These are phyloP conservation scores for Fusarium circinatum DNA, from an alignment of 2,329 filamentous ascomycete genomes.

Conservation along the genomic window DNA sequence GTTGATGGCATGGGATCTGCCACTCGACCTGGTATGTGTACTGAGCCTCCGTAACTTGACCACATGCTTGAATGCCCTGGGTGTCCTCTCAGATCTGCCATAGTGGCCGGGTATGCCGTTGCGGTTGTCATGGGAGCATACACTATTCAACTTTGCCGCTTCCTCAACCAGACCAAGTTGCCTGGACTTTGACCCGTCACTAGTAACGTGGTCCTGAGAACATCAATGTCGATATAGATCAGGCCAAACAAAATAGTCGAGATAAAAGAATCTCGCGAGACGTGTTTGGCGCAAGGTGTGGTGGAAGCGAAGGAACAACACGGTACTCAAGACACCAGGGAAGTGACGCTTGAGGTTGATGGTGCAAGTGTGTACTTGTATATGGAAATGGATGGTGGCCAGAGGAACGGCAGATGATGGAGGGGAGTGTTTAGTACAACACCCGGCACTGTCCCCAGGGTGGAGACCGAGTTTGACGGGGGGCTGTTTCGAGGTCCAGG, in stretches of 20 bases:
- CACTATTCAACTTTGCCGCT: constrained; percentile 45
- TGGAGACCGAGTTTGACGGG: constrained; percentile 51
- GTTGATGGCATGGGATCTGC: constrained; percentile 60
- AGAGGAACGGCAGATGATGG: constrained; percentile 57
- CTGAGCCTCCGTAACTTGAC: constrained; percentile 66
- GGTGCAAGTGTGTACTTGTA: constrained; percentile 59
- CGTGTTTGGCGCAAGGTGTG: constrained; percentile 27
- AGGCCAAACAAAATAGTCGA: constrained; percentile 7
- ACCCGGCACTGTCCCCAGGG: constrained; percentile 61
- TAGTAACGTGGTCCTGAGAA: constrained; percentile 34
- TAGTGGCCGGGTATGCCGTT: constrained; percentile 68
- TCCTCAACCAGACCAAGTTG: constrained; percentile 38
- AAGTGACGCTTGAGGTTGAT: constrained; percentile 49
- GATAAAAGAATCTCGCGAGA: constrained; percentile 18
- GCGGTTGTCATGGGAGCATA: constrained; percentile 71
- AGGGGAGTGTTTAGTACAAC: constrained; percentile 60
- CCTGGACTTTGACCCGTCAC: constrained; percentile 41
- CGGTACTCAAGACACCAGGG: constrained; percentile 30
- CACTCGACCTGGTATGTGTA: constrained; percentile 64
- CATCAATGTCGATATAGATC: constrained; percentile 35
- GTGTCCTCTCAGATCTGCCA: constrained; percentile 72
- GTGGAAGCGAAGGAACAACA: constrained; percentile 29
- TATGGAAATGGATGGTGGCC: constrained; percentile 56
- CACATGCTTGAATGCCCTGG: constrained; percentile 66
- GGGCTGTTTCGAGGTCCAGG: constrained; percentile 52